phyloP scores from a whole-genome alignment of 768 basidiomycete species.

The Russula compacta region DNA sequence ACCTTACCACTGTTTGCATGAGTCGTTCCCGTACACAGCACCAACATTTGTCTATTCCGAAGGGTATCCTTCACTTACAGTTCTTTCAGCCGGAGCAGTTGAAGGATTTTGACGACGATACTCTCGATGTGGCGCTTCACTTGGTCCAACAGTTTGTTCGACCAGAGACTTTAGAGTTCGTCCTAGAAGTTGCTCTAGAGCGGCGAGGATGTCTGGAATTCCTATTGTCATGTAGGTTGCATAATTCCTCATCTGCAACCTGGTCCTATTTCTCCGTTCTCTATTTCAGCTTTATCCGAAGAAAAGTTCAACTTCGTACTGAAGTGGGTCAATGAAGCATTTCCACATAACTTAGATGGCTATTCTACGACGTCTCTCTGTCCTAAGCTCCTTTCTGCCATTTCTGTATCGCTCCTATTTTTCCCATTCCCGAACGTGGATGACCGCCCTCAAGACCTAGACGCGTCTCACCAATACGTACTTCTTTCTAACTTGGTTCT shows the following conservation, averaged over 20 bases:
- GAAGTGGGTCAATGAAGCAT: slow-evolving; percentile 6
- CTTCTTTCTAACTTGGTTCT: background rate
- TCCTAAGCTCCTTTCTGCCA: background rate
- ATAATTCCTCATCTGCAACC: background rate
- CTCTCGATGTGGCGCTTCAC: slow-evolving; percentile 1
- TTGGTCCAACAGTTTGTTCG: background rate
- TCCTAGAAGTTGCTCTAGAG: slow-evolving; percentile 7
- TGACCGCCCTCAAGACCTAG: background rate
- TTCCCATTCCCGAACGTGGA: background rate
- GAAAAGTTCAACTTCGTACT: slow-evolving; percentile 5
- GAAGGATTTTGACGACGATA: background rate
- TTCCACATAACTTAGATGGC: background rate
- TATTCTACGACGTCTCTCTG: slow-evolving; percentile 2
- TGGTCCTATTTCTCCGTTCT: background rate
- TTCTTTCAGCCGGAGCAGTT: slow-evolving; percentile 7
- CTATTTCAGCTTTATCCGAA: slow-evolving; percentile 1
- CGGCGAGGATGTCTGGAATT: slow-evolving; percentile 6
- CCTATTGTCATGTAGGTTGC: slow-evolving; percentile 10
- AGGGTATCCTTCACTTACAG: background rate
- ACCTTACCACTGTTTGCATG: background rate
- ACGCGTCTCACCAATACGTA: slow-evolving; percentile 4
- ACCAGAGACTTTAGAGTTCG: background rate
- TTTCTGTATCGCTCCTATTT: slow-evolving; percentile 8
- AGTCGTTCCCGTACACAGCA: background rate
- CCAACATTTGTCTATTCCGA: background rate